These are phyloP conservation scores for Melampsora americana DNA, from an alignment of 1,284 basidiomycete genomes.

Conservation along the genomic window DNA sequence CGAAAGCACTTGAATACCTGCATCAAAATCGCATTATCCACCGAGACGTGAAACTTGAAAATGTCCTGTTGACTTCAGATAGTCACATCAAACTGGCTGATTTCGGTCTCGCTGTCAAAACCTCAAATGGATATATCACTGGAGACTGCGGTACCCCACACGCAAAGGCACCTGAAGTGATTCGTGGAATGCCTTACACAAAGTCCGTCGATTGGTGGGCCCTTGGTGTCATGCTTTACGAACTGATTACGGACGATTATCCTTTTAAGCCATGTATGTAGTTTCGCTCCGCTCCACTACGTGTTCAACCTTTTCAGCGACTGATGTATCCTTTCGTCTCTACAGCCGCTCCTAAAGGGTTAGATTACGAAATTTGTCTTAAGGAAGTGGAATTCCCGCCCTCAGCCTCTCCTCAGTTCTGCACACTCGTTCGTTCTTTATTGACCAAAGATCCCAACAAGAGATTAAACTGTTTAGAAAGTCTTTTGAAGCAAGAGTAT, in stretches of 20 bases:
- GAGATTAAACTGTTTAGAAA: too few species aligned
- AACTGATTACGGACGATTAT: neutral
- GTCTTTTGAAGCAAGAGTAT: slow-evolving; percentile 49
- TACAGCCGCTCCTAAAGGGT: too few species aligned
- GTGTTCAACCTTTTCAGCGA: too few species aligned
- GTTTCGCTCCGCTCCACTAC: too few species aligned
- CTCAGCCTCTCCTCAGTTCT: too few species aligned
- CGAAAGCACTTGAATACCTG: slow-evolving; percentile 85
- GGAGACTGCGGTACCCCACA: neutral
- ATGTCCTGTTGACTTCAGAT: slow-evolving; percentile 65
- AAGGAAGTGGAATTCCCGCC: too few species aligned
- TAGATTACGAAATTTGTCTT: too few species aligned
- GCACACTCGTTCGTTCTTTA: too few species aligned
- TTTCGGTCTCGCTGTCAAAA: slow-evolving; percentile 14
- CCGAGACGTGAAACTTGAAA: slow-evolving; percentile 96
- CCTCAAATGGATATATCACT: neutral
- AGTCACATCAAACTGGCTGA: slow-evolving; percentile 14
- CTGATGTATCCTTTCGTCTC: too few species aligned
- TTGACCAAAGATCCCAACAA: too few species aligned
- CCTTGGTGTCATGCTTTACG: slow-evolving; percentile 20
- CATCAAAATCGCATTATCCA: slow-evolving; percentile 94
- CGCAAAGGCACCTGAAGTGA: slow-evolving; percentile 29
- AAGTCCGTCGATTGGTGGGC: slow-evolving; percentile 27
- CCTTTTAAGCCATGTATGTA: too few species aligned
- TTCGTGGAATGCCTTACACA: neutral